phyloP scores from a whole-genome alignment of 345 rosid species.

The Acer yangbiense region DNA sequence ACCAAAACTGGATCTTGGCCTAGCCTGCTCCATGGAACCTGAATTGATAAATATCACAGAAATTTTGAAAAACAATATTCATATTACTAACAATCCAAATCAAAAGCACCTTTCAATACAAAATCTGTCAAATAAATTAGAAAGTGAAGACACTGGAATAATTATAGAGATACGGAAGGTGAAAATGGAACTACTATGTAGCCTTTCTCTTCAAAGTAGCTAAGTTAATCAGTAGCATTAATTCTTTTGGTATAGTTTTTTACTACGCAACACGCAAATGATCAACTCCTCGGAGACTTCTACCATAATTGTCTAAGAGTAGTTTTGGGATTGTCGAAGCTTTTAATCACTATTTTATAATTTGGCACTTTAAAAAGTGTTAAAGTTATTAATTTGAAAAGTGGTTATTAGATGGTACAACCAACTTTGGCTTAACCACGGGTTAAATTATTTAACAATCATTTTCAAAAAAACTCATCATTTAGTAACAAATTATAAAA shows the following conservation, averaged over 20 bases:
- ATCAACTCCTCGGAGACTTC: not conserved
- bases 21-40: slow-evolving; percentile 99
- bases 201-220: not conserved
- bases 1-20: slow-evolving; percentile 98
- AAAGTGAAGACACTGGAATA: not conserved
- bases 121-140: not conserved
- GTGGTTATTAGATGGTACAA: not conserved
- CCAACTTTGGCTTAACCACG: not conserved
- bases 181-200: not conserved
- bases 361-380: not conserved
- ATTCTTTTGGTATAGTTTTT: not conserved
- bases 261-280: not conserved
- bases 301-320: not conserved
- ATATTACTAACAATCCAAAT: not conserved
- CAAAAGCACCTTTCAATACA: not conserved
- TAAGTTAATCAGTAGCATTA: not conserved
- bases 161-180: not conserved
- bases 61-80: slow-evolving; percentile 4
- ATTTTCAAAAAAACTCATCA: not conserved
- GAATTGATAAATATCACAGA: slow-evolving; percentile 24
- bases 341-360: not conserved
- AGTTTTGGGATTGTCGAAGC: not conserved
- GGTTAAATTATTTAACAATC: not conserved
- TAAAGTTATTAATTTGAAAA: not conserved
- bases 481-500: not conserved